Base-by-base conservation (phyloP, 2,329 filamentous ascomycete genomes). In the Talaromyces sp. region DNA sequence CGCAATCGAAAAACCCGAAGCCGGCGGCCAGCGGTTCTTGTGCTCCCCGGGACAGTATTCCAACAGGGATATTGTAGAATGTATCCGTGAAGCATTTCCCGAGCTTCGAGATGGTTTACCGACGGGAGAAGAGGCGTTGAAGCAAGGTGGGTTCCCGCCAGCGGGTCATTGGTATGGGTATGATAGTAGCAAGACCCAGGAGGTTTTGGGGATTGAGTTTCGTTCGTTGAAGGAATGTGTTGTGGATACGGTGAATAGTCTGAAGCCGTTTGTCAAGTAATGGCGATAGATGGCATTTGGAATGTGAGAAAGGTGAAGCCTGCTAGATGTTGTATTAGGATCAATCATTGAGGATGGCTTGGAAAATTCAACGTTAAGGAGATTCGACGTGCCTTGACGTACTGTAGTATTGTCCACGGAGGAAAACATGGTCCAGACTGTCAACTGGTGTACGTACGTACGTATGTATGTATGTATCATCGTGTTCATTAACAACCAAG, bases 191-290 rank as follows among this genome's bases (percentile, higher is more conserved):
- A 75, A 70, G 57, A 76, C 75, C 14, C 72, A 72, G 59, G 67
- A 77, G 56, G 65, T 79, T 5, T 64, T 80, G 63, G 75, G 76
- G 3, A 59, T 79, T 32, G 68, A 74, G 54, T 80, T 79, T 65
- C 66, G 65, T 24, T 54, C 66, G 10, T 64, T 78, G 54, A 72
- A 77, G 63, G 65, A 77, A 21, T 70, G 70, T 26, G 63, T 79
- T 56, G 65, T 67, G 21, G 76, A 77, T 54, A 73, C 74, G 3
- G 71, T 76, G 26, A 70, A 72, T 43, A 68, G 66, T 57, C 58
- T 68, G 27, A 60, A 60, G 54, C 54, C 54, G 46, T 60, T 53
- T 41, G 54, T 54, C 24, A 60, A 60, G 31, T 60, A 60, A 52
- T 56, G 21, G 14, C 11, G 27, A 35, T 27, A 43, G 56, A 59